Evolutionary conservation across 805 yeast genomes (phyloP).

Genomic region (Candida easanensis): DNA sequence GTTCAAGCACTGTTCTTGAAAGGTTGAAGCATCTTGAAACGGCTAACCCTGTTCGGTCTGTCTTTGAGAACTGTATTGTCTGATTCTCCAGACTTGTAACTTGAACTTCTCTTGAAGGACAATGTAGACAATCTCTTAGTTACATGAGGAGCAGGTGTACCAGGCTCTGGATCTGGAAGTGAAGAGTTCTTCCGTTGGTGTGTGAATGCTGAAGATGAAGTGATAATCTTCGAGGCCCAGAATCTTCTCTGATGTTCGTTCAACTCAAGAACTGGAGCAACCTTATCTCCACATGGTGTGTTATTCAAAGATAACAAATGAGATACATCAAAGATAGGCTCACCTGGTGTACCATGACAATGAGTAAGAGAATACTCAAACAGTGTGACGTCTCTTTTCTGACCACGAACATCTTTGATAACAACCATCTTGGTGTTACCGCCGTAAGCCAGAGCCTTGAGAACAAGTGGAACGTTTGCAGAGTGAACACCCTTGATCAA

Average conservation of each 20-base stretch:
- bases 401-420: conserved; percentile 26
- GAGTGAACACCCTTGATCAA: conserved; percentile 52
- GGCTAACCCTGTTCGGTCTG: conserved; percentile 12
- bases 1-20: conserved; percentile 7
- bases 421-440: conserved; percentile 45
- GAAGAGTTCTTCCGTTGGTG: neutral
- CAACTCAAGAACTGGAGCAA: conserved; percentile 35
- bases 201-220: conserved; percentile 17
- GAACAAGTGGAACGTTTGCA: conserved; percentile 44
- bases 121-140: conserved; percentile 4
- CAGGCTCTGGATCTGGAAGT: neutral
- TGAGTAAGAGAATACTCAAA: conserved; percentile 56
- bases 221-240: conserved; percentile 44
- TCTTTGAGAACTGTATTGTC: conserved; percentile 3
- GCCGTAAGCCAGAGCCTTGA: conserved; percentile 43
- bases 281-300: conserved; percentile 39
- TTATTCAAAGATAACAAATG: conserved; percentile 61
- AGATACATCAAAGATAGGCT: conserved; percentile 44
- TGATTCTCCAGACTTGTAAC: neutral
- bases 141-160: neutral
- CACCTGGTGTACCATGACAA: conserved; percentile 27
- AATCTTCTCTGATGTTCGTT: conserved; percentile 47
- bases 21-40: conserved; percentile 9
- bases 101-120: conserved; percentile 6
- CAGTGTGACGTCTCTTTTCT: conserved; percentile 29